Base-by-base conservation (phyloP, 306 rosid species). In the Gastrolobium bilobum region DNA sequence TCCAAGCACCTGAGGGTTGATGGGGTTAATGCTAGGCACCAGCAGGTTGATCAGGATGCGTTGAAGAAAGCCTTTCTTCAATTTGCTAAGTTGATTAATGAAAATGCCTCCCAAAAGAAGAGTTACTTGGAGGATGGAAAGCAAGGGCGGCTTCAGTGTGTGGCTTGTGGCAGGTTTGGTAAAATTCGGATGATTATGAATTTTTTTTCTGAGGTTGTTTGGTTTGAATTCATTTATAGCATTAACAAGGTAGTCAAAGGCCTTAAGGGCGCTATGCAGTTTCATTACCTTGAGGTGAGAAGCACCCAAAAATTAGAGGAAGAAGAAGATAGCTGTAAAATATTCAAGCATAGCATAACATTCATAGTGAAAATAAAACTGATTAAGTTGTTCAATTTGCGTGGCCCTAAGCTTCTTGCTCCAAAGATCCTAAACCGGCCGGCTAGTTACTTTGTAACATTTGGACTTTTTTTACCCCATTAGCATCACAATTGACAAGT, bases 81-180 rank as follows among this genome's bases (percentile, higher is more conserved):
- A 31, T 93, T 86, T 46, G 88, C 77, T 46, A 96, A 87, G 85
- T 48, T 84, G 40, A 78, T 93, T 30, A 88, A 91, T 59, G 99
- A 96, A 61, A 90, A 85, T 54, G 50, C 88, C 0, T 35, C 46
- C 9, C 93, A 86, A 77, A 91, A 81, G 89, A 96, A 90, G 88
- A 84, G 29, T 83, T 93, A 81, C 84, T 80, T 91, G 75, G 96
- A 90, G 86, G 86, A 96, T 29, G 97, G 96, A 44, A 93, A 91
- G 77, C 89, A 84, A 30, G 94, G 92, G 6, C 90, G 90, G 53
- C 90, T 93, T 80, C 96, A 78, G 20, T 96, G 99, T 68, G 48
- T 87, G 82, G 99, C 91, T 76, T 96, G 99, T 67, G 81, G 85
- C 92, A 96, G 99, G 99, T 93, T 80, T 84, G 89, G 44, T 81